A percentile compares a stretch with the other conserved stretches of the same genome.
Conservation (phyloP, 768 basidiomycete species). For the Auriscalpium orientale region DNA sequence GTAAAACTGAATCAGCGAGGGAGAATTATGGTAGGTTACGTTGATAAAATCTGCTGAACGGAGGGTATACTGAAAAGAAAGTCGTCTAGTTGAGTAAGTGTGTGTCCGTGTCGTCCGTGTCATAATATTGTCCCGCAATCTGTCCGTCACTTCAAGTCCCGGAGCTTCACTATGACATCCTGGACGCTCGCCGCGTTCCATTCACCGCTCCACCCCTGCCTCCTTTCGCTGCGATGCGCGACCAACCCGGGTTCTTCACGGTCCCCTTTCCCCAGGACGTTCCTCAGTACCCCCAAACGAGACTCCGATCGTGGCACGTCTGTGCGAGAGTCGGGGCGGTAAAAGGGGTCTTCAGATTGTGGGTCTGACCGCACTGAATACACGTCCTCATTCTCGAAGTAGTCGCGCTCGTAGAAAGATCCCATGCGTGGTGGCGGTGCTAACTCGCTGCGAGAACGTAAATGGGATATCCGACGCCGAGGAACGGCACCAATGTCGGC, state of each 20-base stretch:
- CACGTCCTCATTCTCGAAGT: not conserved
- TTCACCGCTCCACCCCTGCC: constrained; percentile 16
- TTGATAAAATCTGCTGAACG: not conserved
- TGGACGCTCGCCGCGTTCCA: constrained; percentile 14
- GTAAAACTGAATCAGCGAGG: not conserved
- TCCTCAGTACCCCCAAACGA: too few relatives aligned
- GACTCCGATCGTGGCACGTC: too few relatives aligned
- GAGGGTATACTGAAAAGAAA: not conserved
- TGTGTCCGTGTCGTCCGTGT: not conserved
- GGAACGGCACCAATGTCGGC: not conserved
- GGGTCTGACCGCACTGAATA: too few relatives aligned
- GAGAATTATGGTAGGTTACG: not conserved
- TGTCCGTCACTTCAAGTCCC: constrained; percentile 7
- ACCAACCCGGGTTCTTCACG: not conserved
- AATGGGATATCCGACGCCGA: not conserved
- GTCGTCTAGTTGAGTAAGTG: not conserved
- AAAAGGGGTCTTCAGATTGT: too few relatives aligned
- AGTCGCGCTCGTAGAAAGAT: not conserved
- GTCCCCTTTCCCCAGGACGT: too few relatives aligned
- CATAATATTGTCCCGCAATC: not conserved
- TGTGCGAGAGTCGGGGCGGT: too few relatives aligned
- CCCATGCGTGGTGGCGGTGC: not conserved
- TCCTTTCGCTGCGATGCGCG: constrained; percentile 10
- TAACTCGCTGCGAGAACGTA: not conserved
- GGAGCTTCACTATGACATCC: constrained; percentile 10